Evolutionary conservation across 2,329 filamentous ascomycete species (phyloP).

Genomic region (Lomentospora prolificans): DNA sequence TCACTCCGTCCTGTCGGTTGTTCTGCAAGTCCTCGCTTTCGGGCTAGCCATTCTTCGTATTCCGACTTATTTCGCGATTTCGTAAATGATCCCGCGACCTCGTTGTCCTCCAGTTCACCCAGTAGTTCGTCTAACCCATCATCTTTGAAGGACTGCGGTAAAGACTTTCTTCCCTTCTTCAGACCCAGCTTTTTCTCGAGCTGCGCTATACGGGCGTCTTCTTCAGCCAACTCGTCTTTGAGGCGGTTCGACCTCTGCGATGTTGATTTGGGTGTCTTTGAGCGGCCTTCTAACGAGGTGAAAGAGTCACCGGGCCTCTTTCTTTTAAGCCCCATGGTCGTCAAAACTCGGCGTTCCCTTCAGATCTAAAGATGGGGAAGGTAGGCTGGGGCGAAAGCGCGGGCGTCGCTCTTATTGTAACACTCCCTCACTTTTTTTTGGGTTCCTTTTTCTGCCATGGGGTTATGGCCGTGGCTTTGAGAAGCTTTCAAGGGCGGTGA

Average conservation of each 20-base stretch:
- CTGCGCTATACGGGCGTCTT: constrained; percentile 80
- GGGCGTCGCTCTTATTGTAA: too few species aligned
- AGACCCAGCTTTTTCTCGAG: constrained; percentile 84
- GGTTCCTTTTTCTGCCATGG: neutral
- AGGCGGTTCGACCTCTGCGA: constrained; percentile 17
- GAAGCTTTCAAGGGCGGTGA: too few species aligned
- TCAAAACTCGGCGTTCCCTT: constrained; percentile 40
- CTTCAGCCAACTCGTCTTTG: constrained; percentile 60
- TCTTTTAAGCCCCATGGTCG: constrained; percentile 4
- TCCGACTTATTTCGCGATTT: constrained; percentile 48
- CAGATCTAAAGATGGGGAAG: too few species aligned
- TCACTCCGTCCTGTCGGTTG: constrained; percentile 9
- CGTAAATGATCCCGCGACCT: constrained; percentile 42
- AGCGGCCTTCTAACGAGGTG: neutral
- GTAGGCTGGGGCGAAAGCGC: too few species aligned
- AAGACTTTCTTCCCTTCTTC: constrained; percentile 61
- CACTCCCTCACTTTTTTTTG: too few species aligned
- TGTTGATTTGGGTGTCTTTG: neutral
- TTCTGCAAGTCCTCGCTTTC: constrained; percentile 4
- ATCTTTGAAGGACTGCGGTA: constrained; percentile 64
- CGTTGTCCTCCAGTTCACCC: constrained; percentile 51
- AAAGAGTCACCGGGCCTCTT: neutral
- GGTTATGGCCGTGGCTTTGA: neutral
- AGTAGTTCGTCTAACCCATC: constrained; percentile 77
- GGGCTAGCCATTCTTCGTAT: constrained; percentile 49